Conservation (phyloP, 495 filamentous ascomycete genomes). For the Aspergillus bertholletiae region DNA sequence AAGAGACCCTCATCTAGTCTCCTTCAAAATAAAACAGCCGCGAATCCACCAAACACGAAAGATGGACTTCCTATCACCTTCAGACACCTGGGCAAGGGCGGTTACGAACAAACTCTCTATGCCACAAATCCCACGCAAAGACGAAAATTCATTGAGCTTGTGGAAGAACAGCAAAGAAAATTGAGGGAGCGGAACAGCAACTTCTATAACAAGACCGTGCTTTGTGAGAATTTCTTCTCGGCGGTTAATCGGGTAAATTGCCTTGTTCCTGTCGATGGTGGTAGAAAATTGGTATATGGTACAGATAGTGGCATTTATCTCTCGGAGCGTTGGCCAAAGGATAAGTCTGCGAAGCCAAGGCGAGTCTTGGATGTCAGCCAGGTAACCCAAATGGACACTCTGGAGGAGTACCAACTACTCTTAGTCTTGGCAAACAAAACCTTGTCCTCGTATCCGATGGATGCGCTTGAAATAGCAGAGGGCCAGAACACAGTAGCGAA, state of each 20-base stretch:
- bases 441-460: constrained; percentile 78
- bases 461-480: constrained; percentile 81
- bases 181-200: constrained; percentile 78
- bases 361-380: constrained; percentile 80
- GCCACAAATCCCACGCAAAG: constrained; percentile 74
- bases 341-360: constrained; percentile 68
- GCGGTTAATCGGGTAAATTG: constrained; percentile 83
- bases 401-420: constrained; percentile 90
- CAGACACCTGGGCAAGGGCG: constrained; percentile 92
- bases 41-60: constrained; percentile 50
- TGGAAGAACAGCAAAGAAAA: constrained; percentile 83
- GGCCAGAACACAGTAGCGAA: constrained; percentile 67
- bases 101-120: constrained; percentile 90
- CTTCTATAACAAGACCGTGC: constrained; percentile 85
- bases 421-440: constrained; percentile 93
- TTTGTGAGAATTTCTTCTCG: constrained; percentile 83
- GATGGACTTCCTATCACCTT: constrained; percentile 97
- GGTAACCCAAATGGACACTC: constrained; percentile 92
- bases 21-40: constrained; percentile 66
- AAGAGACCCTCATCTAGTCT: constrained; percentile 90
- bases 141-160: constrained; percentile 93
- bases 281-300: constrained; percentile 87
- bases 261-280: constrained; percentile 89
- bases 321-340: constrained; percentile 84
- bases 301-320: constrained; percentile 93